Conservation (phyloP, 257 asterid genomes). For the Galeopsis tetrahit region DNA sequence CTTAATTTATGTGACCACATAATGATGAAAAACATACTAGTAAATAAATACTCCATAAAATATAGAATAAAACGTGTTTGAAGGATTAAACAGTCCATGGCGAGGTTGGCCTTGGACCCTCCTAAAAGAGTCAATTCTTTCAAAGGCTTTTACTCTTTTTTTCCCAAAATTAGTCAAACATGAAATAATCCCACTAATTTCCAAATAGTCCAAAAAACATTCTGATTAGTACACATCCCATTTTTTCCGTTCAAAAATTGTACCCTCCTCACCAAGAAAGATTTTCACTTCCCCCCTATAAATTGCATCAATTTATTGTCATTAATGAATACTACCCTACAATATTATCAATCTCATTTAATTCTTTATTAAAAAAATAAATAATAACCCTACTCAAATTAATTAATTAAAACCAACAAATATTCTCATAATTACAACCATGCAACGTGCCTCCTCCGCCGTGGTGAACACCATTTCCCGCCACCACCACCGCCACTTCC, state of each 20-base stretch:
- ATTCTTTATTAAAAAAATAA: background rate
- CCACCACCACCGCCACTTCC: constrained; percentile 32
- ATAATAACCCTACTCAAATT: background rate
- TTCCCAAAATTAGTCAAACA: constrained; percentile 32
- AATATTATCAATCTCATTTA: background rate
- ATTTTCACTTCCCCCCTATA: constrained; percentile 30
- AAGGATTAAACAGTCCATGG: constrained; percentile 51
- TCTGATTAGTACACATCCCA: constrained; percentile 48
- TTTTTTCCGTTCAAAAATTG: constrained; percentile 43
- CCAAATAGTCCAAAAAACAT: constrained; percentile 42
- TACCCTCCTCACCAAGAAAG: constrained; percentile 3
- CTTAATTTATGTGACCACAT: too few species aligned
- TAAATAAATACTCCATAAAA: background rate
- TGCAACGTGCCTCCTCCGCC: constrained; percentile 61
- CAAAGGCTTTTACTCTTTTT: constrained; percentile 55
- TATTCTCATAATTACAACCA: constrained; percentile 29
- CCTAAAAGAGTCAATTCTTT: constrained; percentile 48
- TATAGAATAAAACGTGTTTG: constrained; percentile 52
- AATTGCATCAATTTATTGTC: background rate
- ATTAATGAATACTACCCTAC: constrained; percentile 9
- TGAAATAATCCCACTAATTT: constrained; percentile 37
- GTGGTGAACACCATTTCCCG: constrained; percentile 31
- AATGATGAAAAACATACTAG: too few species aligned
- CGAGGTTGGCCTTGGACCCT: background rate
- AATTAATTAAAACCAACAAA: too few species aligned